Base-by-base conservation (phyloP, 805 yeast species). In the Yarrowia alimentaria region DNA sequence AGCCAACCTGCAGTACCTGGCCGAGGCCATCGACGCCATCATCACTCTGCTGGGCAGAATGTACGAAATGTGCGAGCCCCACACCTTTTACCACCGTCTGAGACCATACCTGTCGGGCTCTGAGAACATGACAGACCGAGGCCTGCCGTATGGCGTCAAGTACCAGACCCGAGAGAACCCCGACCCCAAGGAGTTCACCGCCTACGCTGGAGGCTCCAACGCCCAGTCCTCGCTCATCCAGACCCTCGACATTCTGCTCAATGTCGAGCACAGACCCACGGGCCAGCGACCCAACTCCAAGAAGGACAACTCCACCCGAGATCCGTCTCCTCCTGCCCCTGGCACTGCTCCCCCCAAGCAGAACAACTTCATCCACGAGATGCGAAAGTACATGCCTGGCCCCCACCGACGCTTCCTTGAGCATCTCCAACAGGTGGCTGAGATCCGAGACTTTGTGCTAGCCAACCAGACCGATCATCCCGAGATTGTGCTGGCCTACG, bases 61-160 rank as follows among this genome's bases (percentile, higher is more conserved):
- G 93, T 89, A 85, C 61, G 95, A 90, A 58, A 84, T 84, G 84
- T 87, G 96, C 66, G 96, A 89, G 62, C 97, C 98, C 3, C 94
- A 88, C 63, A 81, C 85, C 4, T 90, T 91, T 64, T 90, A 86
- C 66, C 85, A 77, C 70, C 77, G 91, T 54, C 76, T 90, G 37
- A 75, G 98, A 61, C 97, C 97, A 0, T 90, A 77, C 60, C 70
- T 91, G 56, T 96, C 96, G 0, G 98, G 97, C 2, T 91, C 96
- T 94, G 81, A 81, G 62, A 86, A 86, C 61, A 90, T 91, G 96
- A 79, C 77, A 19, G 87, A 79, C 52, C 89, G 83, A 1, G 97
- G 97, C 0, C 72, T 90, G 53, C 80, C 81, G 11, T 66, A 80
- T 53, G 98, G 97, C 1, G 82, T 90, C 1, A 69, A 73, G 42